phyloP scores from a whole-genome alignment of 164 flowering plant species.

The Chloranthus sessilifolius region DNA sequence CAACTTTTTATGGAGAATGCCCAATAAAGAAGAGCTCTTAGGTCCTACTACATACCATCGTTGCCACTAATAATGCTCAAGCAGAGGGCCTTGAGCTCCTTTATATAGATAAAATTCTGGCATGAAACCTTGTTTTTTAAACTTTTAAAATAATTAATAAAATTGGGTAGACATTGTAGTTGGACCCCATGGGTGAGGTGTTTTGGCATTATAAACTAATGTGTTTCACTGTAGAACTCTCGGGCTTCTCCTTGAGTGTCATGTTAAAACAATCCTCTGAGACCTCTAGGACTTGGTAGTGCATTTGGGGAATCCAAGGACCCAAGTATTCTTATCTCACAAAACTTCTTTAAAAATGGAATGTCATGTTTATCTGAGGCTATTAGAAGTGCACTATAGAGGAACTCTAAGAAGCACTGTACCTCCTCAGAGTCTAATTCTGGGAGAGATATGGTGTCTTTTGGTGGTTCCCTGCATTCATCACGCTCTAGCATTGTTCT shows the following conservation, averaged over 20 bases:
- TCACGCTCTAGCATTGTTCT: constrained; percentile 77
- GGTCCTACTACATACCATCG: no score
- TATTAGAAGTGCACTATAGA: constrained; percentile 55
- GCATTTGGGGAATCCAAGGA: constrained; percentile 47
- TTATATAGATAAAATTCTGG: no score
- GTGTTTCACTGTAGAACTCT: constrained; percentile 50
- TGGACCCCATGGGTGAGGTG: no score
- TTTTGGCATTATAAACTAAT: no score
- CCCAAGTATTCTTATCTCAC: constrained; percentile 45
- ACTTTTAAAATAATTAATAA: no score
- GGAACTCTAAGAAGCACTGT: constrained; percentile 64
- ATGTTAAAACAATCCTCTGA: constrained; percentile 50
- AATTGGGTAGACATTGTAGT: no score
- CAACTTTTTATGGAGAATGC: no score
- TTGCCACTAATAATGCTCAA: no score
- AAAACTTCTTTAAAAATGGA: constrained; percentile 49
- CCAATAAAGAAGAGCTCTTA: no score
- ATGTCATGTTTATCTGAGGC: constrained; percentile 82
- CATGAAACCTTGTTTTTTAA: no score
- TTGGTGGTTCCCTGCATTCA: constrained; percentile 62
- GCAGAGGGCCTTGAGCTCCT: no score
- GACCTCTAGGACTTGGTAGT: constrained; percentile 60
- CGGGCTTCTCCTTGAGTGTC: constrained; percentile 49
- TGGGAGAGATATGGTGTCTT: constrained; percentile 43
- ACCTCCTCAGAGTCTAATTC: constrained; percentile 71